These are phyloP conservation scores for Brettanomyces nanus DNA, from an alignment of 805 yeast species.

Conservation along the genomic window DNA sequence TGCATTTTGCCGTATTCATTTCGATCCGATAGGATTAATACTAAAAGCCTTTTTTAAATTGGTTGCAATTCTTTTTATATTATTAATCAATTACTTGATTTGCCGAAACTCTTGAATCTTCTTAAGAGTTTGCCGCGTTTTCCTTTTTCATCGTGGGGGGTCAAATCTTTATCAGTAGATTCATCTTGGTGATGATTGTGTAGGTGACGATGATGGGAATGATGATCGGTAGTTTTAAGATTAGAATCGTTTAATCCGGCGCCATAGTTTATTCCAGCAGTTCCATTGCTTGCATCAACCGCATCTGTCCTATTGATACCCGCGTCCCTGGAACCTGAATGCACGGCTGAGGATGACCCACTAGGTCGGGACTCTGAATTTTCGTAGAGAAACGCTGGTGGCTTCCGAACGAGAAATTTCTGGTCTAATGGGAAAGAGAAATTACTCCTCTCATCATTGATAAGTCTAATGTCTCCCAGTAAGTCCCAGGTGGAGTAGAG, in stretches of 20 bases:
- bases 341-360: too few species aligned
- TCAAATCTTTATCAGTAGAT: background rate
- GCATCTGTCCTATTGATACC: too few species aligned
- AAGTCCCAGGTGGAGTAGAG: slow-evolving; percentile 39
- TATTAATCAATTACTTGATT: too few species aligned
- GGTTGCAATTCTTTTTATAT: too few species aligned
- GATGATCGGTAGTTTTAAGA: too few species aligned
- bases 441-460: slow-evolving; percentile 18
- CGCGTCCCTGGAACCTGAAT: too few species aligned
- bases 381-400: slow-evolving; percentile 17
- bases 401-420: slow-evolving; percentile 10
- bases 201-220: slow-evolving; percentile 6
- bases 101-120: slow-evolving; percentile 17
- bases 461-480: slow-evolving; percentile 24
- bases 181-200: slow-evolving; percentile 2
- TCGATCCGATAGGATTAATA: too few species aligned
- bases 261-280: too few species aligned
- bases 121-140: slow-evolving; percentile 17
- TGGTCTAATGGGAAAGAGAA: slow-evolving; percentile 20
- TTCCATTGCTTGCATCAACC: slow-evolving; percentile 2
- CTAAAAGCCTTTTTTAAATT: too few species aligned
- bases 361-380: too few species aligned
- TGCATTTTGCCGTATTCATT: too few species aligned
- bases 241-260: too few species aligned
- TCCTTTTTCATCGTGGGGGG: slow-evolving; percentile 4